Conservation (phyloP, 176 grass and related monocot genomes). For the Rhynchospora pubera region DNA sequence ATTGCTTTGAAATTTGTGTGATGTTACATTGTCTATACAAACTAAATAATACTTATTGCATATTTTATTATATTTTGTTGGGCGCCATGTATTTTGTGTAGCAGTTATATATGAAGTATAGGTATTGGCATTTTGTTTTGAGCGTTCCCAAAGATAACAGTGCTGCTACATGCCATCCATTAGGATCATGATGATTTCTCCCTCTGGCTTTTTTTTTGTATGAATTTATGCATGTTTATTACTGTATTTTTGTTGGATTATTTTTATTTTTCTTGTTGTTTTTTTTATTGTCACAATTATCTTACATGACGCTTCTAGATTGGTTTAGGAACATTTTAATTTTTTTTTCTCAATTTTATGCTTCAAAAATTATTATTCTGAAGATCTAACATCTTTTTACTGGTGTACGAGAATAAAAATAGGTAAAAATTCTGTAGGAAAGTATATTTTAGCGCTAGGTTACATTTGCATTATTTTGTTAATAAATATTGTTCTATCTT, state of each 20-base stretch:
- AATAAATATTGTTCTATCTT: neutral
- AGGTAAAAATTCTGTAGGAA: neutral
- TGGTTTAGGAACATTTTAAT: neutral
- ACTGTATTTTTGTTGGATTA: neutral
- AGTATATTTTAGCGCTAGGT: neutral
- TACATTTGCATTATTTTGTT: neutral
- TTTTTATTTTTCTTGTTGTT: conserved; percentile 1
- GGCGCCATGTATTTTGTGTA: conserved; percentile 67
- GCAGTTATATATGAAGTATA: conserved; percentile 45
- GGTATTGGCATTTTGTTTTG: conserved; percentile 33
- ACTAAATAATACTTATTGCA: neutral
- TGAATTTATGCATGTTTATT: neutral
- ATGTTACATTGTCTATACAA: conserved; percentile 1
- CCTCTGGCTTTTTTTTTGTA: neutral
- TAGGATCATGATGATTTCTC: neutral
- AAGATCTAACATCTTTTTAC: neutral
- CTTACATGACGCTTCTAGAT: neutral
- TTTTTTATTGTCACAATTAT: neutral
- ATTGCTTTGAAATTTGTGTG: conserved; percentile 35
- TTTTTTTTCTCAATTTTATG: neutral
- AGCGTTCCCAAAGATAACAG: conserved; percentile 39
- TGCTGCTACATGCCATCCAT: conserved; percentile 24
- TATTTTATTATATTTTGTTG: conserved; percentile 16
- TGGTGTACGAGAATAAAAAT: neutral
- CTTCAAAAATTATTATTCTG: neutral